A percentile compares a stretch with the other conserved stretches of the same genome.
phyloP scores from a whole-genome alignment of 495 filamentous ascomycete species.

The Penicillium tannophilum region DNA sequence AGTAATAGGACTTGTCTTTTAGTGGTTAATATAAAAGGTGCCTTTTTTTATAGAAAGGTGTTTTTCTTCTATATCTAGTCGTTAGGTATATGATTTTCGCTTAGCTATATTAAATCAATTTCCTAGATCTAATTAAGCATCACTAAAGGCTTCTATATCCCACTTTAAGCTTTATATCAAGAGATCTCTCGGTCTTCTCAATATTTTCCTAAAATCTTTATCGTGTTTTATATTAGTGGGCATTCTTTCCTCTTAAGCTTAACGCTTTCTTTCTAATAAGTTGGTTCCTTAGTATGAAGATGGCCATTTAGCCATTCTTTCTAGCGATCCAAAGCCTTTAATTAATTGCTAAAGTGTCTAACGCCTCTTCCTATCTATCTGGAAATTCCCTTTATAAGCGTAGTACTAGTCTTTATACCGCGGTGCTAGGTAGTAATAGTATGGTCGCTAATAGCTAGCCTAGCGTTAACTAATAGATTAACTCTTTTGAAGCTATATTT shows the following conservation, averaged over 20 bases:
- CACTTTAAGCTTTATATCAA: too few species aligned
- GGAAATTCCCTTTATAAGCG: slow-evolving; percentile 23
- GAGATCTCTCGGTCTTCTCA: neutral
- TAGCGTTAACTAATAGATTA: slow-evolving; percentile 15
- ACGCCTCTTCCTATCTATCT: neutral
- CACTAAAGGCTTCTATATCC: neutral
- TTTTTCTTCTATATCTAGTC: neutral
- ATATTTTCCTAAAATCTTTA: neutral
- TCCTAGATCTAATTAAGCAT: neutral
- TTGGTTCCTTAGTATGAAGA: neutral
- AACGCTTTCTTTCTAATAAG: neutral
- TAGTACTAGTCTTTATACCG: slow-evolving; percentile 19
- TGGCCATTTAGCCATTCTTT: neutral
- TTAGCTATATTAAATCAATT: neutral
- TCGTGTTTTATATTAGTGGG: neutral
- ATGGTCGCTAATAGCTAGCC: slow-evolving; percentile 26
- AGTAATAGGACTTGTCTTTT: neutral
- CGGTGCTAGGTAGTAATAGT: slow-evolving; percentile 26
- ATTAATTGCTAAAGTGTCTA: neutral
- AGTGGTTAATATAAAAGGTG: neutral
- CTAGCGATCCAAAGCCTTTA: neutral
- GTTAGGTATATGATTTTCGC: neutral
- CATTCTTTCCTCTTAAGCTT: neutral
- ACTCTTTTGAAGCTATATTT: slow-evolving; percentile 31
- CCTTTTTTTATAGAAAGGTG: neutral